phyloP scores from a whole-genome alignment of 2,329 filamentous ascomycete genomes.

The Helotiales sp. region DNA sequence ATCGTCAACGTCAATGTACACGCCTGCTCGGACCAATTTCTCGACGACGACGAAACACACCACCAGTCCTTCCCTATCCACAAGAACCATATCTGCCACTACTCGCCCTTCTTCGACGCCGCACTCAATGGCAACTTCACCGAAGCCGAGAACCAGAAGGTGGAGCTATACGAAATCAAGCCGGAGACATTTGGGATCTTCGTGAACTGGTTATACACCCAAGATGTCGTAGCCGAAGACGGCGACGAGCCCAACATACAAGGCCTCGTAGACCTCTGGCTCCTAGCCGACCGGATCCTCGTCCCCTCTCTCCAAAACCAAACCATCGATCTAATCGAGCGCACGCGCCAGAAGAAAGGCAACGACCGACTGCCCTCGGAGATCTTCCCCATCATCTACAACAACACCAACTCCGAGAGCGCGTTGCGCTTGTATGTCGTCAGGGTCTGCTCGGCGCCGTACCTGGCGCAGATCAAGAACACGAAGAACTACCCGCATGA shows the following conservation, averaged over 20 bases:
- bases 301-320: slow-evolving; percentile 13
- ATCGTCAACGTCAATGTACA: not conserved
- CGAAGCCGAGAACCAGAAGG: slow-evolving; percentile 3
- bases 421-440: slow-evolving; percentile 10
- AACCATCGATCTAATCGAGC: slow-evolving; percentile 5
- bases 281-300: slow-evolving; percentile 18
- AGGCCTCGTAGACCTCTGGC: slow-evolving; percentile 12
- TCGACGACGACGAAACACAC: not conserved
- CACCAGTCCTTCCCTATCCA: slow-evolving; percentile 17
- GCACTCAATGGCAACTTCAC: slow-evolving; percentile 20
- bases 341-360: not conserved
- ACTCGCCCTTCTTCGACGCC: slow-evolving; percentile 22
- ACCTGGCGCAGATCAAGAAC: not conserved
- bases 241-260: not conserved
- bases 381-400: slow-evolving; percentile 5
- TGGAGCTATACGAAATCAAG: slow-evolving; percentile 17
- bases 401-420: slow-evolving; percentile 11
- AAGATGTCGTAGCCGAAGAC: slow-evolving; percentile 1
- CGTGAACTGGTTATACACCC: slow-evolving; percentile 22
- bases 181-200: slow-evolving; percentile 13
- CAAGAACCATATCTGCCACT: slow-evolving; percentile 19
- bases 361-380: not conserved
- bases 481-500: slow-evolving; percentile 12
- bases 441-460: not conserved
- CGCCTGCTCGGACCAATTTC: not conserved